Evolutionary conservation across 768 basidiomycete genomes (phyloP), one percentile per base, ranked within the genome.

Genomic region (Kwoniella bestiolae): DNA sequence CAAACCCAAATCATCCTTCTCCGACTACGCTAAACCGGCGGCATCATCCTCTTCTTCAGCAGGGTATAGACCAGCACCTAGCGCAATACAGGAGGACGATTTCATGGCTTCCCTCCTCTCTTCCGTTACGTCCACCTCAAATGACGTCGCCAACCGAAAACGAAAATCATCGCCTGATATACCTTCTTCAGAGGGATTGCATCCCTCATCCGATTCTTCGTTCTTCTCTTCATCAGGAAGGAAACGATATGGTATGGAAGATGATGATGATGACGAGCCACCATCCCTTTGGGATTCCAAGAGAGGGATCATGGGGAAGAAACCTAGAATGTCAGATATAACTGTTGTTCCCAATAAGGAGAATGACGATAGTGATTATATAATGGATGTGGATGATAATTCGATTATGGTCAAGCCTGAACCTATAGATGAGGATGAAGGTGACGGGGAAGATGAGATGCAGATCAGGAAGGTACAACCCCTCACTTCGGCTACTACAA

Each of bases 71-170:
- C 89, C 90, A 1, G 84, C 84, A 0, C 86, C 89, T 12, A 89
- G 90, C 7, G 88, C 85, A 12, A 90, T 88, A 56, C 87, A 93
- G 72, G 96, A 97, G 79, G 84, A 86, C 41, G 92, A 95, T 70
- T 92, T 99, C 70, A 90, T 99, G 91, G 86, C 87, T 0, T 86
- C 85, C 38, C 81, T 99, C 0, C 82, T 99, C 9, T 90, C 88
- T 65, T 80, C 73, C 12, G 75, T 78, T 34, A 82, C 79, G 28
- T 77, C 82, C 4, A 75, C 82, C 2, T 25, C 71, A 0, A 65
- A 50, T 23, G 63, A 65, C 12, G 58, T 49, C 7, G 71, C 64
- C 26, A 34, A 44, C 86, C 78, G 91, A 88, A 72, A 90, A 87
- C 66, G 82, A 81, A 63, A 77, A 82, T 73, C 84, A 38, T 81